phyloP scores from a whole-genome alignment of 192 early-diverging fungal species.

The Coemansia sp. region DNA sequence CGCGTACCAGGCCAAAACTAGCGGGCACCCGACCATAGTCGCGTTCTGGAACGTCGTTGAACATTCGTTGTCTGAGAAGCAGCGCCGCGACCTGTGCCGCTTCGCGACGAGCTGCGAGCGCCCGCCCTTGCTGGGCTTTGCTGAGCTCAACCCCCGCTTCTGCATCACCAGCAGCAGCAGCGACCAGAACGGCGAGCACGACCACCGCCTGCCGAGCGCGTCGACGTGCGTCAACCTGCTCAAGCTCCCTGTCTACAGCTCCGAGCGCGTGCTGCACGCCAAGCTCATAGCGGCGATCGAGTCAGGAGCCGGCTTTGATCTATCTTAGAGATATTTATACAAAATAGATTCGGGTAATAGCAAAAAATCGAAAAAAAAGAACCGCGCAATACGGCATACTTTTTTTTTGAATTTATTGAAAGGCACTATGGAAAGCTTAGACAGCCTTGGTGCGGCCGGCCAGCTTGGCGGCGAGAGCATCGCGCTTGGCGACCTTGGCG shows the following conservation, averaged over 20 bases:
- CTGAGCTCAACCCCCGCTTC: conserved; percentile 52
- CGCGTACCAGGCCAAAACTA: conserved; percentile 52
- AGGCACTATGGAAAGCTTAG: not conserved
- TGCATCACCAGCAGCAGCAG: conserved; percentile 30
- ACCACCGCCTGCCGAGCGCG: conserved; percentile 75
- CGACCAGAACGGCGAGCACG: conserved; percentile 42
- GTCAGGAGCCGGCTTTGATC: conserved; percentile 87
- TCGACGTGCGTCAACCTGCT: conserved; percentile 89
- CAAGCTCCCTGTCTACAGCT: conserved; percentile 81
- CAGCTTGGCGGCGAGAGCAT: conserved; percentile 51
- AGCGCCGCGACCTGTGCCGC: conserved; percentile 64
- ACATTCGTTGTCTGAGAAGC: conserved; percentile 44
- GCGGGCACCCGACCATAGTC: conserved; percentile 71
- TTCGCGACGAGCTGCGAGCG: conserved; percentile 92
- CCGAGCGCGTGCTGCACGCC: conserved; percentile 48
- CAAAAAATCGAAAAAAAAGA: not conserved
- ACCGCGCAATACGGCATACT: not conserved
- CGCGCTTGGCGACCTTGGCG: conserved; percentile 77
- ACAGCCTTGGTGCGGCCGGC: not conserved
- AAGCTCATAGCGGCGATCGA: conserved; percentile 89
- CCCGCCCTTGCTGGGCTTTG: conserved; percentile 90
- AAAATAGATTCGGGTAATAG: not conserved
- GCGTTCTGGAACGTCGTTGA: conserved; percentile 71
- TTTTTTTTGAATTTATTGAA: not conserved
- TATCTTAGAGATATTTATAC: conserved; percentile 52